Evolutionary conservation across 2,329 filamentous ascomycete genomes (phyloP).

Genomic region (Thielaviopsis ethacetica): DNA sequence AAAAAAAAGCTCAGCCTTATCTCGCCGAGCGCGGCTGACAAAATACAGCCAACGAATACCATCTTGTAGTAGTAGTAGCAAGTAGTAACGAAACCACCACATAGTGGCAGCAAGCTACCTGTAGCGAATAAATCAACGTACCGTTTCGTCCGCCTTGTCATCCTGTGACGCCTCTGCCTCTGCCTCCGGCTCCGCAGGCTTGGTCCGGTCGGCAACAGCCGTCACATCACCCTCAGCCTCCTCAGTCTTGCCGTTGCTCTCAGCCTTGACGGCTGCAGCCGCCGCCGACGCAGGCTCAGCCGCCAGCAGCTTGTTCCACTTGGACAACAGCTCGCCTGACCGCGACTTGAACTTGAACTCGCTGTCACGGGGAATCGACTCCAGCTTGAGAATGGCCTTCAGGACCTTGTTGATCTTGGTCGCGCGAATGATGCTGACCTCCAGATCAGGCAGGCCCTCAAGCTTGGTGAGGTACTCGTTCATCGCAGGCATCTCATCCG

Average conservation of each 20-base stretch:
- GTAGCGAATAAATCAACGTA: conserved; percentile 2
- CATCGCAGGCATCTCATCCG: conserved; percentile 68
- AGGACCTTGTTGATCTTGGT: conserved; percentile 99
- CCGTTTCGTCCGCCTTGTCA: conserved; percentile 19
- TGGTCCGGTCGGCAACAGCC: conserved; percentile 22
- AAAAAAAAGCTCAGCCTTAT: conserved; percentile 7
- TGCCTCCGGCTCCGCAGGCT: conserved; percentile 18
- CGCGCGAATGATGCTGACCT: conserved; percentile 70
- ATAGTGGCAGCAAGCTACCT: neutral
- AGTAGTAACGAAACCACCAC: too few species aligned
- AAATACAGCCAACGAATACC: neutral
- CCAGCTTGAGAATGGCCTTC: conserved; percentile 81
- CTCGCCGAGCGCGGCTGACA: neutral
- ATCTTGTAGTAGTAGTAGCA: too few species aligned
- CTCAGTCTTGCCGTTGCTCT: conserved; percentile 21
- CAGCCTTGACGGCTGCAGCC: conserved; percentile 30
- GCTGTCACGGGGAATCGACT: conserved; percentile 71
- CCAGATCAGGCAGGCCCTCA: conserved; percentile 63
- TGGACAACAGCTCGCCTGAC: conserved; percentile 61
- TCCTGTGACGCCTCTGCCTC: conserved; percentile 22
- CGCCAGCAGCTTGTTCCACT: conserved; percentile 76
- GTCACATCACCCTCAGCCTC: conserved; percentile 22
- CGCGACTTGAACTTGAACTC: conserved; percentile 81
- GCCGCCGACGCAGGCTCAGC: conserved; percentile 31
- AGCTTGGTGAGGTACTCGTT: conserved; percentile 64